Evolutionary conservation across 176 grass and related monocot species (phyloP).

Genomic region (Puccinellia tenuiflora): DNA sequence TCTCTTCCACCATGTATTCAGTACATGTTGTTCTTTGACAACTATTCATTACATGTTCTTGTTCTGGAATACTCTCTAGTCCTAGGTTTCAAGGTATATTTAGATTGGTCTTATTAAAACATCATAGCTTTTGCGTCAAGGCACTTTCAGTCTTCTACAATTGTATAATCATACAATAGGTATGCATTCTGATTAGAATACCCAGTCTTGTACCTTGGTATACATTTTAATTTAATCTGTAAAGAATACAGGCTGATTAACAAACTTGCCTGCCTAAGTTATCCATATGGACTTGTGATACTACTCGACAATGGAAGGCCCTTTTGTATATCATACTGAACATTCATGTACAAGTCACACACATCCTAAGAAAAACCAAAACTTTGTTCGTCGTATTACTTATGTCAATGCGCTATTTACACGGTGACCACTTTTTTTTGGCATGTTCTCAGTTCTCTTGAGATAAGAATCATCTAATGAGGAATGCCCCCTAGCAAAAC

Average conservation of each 20-base stretch:
- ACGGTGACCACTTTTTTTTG: background rate
- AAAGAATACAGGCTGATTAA: background rate
- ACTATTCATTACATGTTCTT: background rate
- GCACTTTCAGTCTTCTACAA: background rate
- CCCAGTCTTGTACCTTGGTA: background rate
- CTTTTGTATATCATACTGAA: background rate
- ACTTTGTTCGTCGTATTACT: background rate
- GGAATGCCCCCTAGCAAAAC: background rate
- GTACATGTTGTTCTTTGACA: background rate
- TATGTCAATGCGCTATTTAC: background rate
- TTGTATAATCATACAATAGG: background rate
- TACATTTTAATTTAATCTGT: conserved; percentile 16
- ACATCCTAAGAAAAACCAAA: background rate
- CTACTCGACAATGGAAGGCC: background rate
- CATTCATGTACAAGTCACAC: background rate
- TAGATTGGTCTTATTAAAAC: conserved; percentile 2
- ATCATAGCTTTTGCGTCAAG: background rate
- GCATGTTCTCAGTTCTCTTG: background rate
- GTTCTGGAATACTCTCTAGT: background rate
- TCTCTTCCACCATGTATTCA: background rate
- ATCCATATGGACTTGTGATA: background rate
- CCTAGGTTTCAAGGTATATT: background rate
- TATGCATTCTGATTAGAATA: background rate
- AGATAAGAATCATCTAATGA: background rate
- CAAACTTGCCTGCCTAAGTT: background rate